Conservation (phyloP, 148 eudicot genomes). For the Persicaria tinctoria region DNA sequence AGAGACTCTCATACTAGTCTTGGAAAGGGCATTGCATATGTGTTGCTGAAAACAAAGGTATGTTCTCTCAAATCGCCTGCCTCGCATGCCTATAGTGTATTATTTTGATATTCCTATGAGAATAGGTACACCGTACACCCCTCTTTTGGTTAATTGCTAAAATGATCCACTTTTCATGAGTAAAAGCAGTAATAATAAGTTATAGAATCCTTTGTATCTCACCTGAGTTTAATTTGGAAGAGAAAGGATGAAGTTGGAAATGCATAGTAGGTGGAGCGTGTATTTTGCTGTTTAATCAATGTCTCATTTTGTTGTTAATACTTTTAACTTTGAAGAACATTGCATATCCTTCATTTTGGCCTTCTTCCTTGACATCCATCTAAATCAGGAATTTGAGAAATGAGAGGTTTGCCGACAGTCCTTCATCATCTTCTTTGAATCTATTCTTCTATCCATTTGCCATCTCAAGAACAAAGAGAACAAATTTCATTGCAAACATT, state of each 20-base stretch:
- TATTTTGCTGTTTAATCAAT: neutral
- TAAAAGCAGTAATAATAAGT: neutral
- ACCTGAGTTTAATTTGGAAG: neutral
- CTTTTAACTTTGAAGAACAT: neutral
- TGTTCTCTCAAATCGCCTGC: conserved; percentile 1
- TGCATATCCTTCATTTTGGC: neutral
- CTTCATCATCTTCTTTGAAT: too few species aligned
- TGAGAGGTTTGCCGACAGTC: too few species aligned
- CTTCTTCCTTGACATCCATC: neutral
- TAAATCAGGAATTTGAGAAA: too few species aligned
- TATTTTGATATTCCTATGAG: neutral
- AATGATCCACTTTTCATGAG: neutral
- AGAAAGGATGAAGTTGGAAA: neutral
- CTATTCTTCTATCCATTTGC: too few species aligned
- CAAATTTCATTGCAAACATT: too few species aligned
- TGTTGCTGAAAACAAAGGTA: conserved; percentile 90
- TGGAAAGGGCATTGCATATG: conserved; percentile 91
- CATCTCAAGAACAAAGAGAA: too few species aligned
- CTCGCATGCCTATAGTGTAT: neutral
- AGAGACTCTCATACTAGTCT: conserved; percentile 72
- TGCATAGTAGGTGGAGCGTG: neutral
- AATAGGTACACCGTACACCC: neutral
- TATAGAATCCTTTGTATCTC: neutral
- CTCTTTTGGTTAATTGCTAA: neutral
- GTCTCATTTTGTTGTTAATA: neutral